Base-by-base conservation (phyloP, 75 land plant species). In the Cryptomeria japonica region DNA sequence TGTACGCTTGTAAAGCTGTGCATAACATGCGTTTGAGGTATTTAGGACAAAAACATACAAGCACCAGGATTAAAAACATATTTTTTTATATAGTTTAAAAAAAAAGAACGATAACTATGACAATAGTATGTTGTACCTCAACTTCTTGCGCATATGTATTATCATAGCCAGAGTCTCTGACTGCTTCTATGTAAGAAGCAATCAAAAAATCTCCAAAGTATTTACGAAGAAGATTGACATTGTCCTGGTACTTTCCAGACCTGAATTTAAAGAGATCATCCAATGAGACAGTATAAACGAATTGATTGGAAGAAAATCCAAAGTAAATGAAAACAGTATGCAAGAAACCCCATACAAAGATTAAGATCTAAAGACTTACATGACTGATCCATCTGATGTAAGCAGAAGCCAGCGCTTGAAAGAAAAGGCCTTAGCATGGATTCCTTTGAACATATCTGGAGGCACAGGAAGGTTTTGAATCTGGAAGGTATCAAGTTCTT, bases 141-240 rank as follows among this genome's bases (percentile, higher is more conserved):
- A 97, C 91, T 93, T 96, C 96, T 87, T 91, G 92, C 51, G 94
- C 82, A 85, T 96, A 94, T 76, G 89, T 32, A 84, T 90, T 85
- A 87, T 93, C 93, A 86, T 89, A 90, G 46, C 93, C 92, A 37
- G 95, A 95, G 49, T 91, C 94, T 88, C 93, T 87, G 31, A 94
- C 91, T 75, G 90, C 88, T 79, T 92, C 87, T 88, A 93, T 41
- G 88, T 97, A 98, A 49, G 95, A 92, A 88, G 94, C 95, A 86
- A 98, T 97, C 13, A 98, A 84, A 86, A 94, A 77, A 80, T 98
- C 99, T 64, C 99, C 99, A 84, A 98, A 89, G 87, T 98, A 97
- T 88, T 95, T 97, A 78, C 99, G 96, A n/a, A 98, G 92, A 83
- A 96, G 88, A 84, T 95, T 93, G 15, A 90, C 90, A 32, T 87